Conservation (phyloP, 2,329 filamentous ascomycete genomes). For the Trichoderma sp. region DNA sequence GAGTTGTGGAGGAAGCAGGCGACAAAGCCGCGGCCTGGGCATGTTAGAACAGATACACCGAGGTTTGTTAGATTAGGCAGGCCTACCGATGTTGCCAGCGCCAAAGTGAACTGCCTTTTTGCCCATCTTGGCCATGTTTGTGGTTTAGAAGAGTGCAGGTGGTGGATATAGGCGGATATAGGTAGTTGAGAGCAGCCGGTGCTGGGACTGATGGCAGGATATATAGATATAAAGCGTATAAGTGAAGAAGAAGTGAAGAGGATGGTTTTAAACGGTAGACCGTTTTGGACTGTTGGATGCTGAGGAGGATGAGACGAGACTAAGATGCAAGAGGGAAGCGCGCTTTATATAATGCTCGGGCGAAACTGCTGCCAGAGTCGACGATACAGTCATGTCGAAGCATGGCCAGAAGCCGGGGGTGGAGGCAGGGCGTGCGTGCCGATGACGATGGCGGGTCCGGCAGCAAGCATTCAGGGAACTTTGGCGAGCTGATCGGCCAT, state of each 20-base stretch:
- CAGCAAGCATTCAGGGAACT: neutral
- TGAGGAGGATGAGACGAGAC: slow-evolving; percentile 1
- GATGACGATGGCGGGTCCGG: slow-evolving; percentile 21
- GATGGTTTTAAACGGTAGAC: neutral
- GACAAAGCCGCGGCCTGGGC: slow-evolving; percentile 71
- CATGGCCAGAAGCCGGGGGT: neutral
- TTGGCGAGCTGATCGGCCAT: slow-evolving; percentile 18
- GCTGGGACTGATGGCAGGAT: neutral
- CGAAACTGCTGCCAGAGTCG: neutral
- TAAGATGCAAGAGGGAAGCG: slow-evolving; percentile 2
- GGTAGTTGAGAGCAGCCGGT: neutral
- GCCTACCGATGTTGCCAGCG: slow-evolving; percentile 76
- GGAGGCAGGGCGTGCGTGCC: slow-evolving; percentile 12
- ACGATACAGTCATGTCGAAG: neutral
- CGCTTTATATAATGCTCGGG: slow-evolving; percentile 18
- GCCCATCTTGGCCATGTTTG: slow-evolving; percentile 57
- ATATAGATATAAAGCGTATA: neutral
- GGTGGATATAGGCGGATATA: slow-evolving; percentile 20
- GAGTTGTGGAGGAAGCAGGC: slow-evolving; percentile 93
- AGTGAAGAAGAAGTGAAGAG: no score
- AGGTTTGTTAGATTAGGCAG: no score
- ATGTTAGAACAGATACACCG: neutral
- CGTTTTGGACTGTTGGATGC: slow-evolving; percentile 5
- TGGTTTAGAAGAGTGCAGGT: neutral
- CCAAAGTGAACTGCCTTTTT: slow-evolving; percentile 83